A percentile compares a stretch with the other conserved stretches of the same genome.
These are phyloP conservation scores for Lumnitzera racemosa DNA, from an alignment of 345 rosid species.

Conservation along the genomic window DNA sequence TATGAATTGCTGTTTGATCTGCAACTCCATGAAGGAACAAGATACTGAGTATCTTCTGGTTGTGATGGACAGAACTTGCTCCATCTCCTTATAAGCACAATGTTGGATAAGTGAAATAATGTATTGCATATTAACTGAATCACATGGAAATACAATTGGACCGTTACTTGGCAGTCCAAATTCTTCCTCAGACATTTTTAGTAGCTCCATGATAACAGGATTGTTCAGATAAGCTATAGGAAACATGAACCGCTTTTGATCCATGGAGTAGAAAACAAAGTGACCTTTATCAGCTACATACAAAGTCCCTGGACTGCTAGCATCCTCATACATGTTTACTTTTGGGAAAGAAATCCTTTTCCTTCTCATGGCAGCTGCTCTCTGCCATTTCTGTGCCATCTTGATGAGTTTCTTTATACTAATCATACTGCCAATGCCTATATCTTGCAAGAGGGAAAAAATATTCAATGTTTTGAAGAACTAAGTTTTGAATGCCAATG, in stretches of 20 bases:
- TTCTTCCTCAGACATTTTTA: conserved; percentile 15
- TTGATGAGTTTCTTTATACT: conserved; percentile 9
- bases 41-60: no score
- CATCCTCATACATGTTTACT: not conserved
- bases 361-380: not conserved
- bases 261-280: not conserved
- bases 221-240: not conserved
- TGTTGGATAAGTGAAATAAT: no score
- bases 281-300: not conserved
- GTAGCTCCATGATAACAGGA: conserved; percentile 2
- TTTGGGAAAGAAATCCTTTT: not conserved
- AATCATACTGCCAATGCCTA: not conserved
- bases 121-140: no score
- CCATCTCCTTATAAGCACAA: no score
- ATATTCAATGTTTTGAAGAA: not conserved
- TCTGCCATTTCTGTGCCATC: not conserved
- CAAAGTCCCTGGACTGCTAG: not conserved
- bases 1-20: no score
- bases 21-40: no score
- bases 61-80: no score
- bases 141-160: no score
- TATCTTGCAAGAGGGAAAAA: not conserved
- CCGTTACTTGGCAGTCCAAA: not conserved
- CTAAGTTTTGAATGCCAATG: not conserved
- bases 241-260: not conserved